Percentiles rank a stretch among this genome's conserved stretches.
These are phyloP conservation scores for Crinitomyces ghanaensis DNA, from an alignment of 805 yeast species.

Conservation along the genomic window DNA sequence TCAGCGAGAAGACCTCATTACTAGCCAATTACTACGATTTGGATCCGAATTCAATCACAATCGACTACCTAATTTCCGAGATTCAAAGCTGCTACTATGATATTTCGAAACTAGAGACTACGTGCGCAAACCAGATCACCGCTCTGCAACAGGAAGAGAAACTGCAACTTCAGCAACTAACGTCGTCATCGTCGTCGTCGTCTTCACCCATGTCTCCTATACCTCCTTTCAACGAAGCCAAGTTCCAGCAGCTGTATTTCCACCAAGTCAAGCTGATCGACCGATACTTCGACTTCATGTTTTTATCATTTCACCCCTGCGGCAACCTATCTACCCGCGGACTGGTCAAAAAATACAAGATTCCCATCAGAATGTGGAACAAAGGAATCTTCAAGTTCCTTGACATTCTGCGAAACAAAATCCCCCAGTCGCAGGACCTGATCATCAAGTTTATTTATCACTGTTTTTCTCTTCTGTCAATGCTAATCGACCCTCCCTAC, in stretches of 20 bases:
- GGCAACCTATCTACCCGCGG: conserved; percentile 12
- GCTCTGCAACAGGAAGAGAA: conserved; percentile 4
- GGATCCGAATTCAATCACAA: conserved; percentile 7
- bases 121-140: conserved; percentile 7
- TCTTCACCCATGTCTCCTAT: conserved; percentile 1
- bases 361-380: conserved; percentile 18
- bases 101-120: conserved; percentile 13
- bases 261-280: conserved; percentile 13
- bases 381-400: conserved; percentile 18
- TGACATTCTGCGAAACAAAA: conserved; percentile 12
- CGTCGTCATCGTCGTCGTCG: neutral
- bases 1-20: neutral
- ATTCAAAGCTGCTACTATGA: conserved; percentile 16
- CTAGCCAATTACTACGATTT: conserved; percentile 4
- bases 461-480: conserved; percentile 15
- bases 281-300: conserved; percentile 17
- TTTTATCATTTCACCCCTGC: conserved; percentile 16
- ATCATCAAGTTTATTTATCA: conserved; percentile 14
- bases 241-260: conserved; percentile 9
- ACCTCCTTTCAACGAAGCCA: conserved; percentile 1
- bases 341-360: conserved; percentile 16
- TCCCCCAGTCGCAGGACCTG: conserved; percentile 12
- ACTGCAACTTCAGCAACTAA: neutral
- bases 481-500: conserved; percentile 18
- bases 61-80: conserved; percentile 9